Conservation (phyloP, 1,139 yeast genomes). For the Eremothecium sinecaudum region DNA sequence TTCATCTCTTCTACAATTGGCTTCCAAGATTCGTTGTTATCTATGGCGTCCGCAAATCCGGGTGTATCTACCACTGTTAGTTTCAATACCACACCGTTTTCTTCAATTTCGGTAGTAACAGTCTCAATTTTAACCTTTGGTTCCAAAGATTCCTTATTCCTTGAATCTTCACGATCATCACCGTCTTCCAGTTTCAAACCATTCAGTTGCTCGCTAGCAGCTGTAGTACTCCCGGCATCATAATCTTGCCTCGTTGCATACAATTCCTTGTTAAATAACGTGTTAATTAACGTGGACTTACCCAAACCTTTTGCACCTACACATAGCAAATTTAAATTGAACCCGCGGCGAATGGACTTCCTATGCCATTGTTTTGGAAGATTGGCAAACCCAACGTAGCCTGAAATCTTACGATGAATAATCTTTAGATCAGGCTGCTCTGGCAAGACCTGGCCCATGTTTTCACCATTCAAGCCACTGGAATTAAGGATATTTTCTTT, state of each 20-base stretch:
- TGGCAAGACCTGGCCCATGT: slow-evolving; percentile 26
- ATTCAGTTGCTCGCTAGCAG: slow-evolving; percentile 6
- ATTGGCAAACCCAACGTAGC: slow-evolving; percentile 95
- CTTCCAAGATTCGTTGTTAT: slow-evolving; percentile 84
- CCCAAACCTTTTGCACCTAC: slow-evolving; percentile 93
- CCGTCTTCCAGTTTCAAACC: slow-evolving; percentile 18
- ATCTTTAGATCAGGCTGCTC: slow-evolving; percentile 38
- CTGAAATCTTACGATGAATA: slow-evolving; percentile 74
- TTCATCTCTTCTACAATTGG: slow-evolving; percentile 90
- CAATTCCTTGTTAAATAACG: slow-evolving; percentile 75
- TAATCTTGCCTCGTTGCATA: slow-evolving; percentile 29
- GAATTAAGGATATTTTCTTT: slow-evolving; percentile 3
- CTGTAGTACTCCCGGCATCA: slow-evolving; percentile 5
- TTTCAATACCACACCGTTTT: slow-evolving; percentile 82
- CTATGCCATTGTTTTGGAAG: slow-evolving; percentile 99
- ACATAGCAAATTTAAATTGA: slow-evolving; percentile 76
- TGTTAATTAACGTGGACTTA: slow-evolving; percentile 83
- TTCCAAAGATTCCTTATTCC: slow-evolving; percentile 25
- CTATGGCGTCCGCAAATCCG: slow-evolving; percentile 88
- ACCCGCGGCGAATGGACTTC: slow-evolving; percentile 90
- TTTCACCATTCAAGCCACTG: not conserved
- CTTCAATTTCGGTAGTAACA: slow-evolving; percentile 69
- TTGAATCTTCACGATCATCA: slow-evolving; percentile 11
- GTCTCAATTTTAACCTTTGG: slow-evolving; percentile 56
- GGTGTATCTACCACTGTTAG: slow-evolving; percentile 84